phyloP scores from a whole-genome alignment of 768 basidiomycete species.

The Goffeauzyma gilvescens region DNA sequence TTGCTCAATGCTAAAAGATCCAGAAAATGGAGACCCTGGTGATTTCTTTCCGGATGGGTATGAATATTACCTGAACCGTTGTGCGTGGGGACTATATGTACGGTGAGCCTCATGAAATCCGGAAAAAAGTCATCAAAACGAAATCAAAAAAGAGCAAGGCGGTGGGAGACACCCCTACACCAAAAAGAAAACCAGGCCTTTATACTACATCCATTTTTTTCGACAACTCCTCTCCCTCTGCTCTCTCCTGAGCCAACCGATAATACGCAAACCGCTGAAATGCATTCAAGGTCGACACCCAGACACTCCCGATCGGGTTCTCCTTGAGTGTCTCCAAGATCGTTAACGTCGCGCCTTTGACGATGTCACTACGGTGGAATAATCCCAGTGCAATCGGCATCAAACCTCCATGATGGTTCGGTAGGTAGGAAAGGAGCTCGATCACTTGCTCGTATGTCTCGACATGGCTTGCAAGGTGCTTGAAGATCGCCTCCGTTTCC shows the following conservation, averaged over 20 bases:
- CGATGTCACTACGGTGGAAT: slow-evolving; percentile 63
- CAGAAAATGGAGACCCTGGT: no score
- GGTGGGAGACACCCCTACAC: no score
- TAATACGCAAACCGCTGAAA: slow-evolving; percentile 79
- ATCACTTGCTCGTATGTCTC: slow-evolving; percentile 71
- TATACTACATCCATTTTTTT: no score
- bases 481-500: slow-evolving; percentile 59
- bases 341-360: slow-evolving; percentile 43
- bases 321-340: slow-evolving; percentile 71
- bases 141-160: no score
- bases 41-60: no score
- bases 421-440: slow-evolving; percentile 67
- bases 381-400: slow-evolving; percentile 70
- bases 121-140: no score
- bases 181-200: no score
- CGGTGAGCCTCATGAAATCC: no score
- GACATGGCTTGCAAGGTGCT: slow-evolving; percentile 50
- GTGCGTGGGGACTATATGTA: no score
- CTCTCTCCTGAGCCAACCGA: slow-evolving; percentile 38
- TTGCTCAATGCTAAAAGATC: no score
- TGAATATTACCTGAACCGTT: no score
- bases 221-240: neutral
- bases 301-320: slow-evolving; percentile 55
- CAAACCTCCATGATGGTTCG: slow-evolving; percentile 62
- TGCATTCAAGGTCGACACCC: slow-evolving; percentile 60